A percentile compares a stretch with the other conserved stretches of the same genome.
These are phyloP conservation scores for Zasmidium citrigriseum DNA, from an alignment of 2,329 filamentous ascomycete species.

Conservation along the genomic window DNA sequence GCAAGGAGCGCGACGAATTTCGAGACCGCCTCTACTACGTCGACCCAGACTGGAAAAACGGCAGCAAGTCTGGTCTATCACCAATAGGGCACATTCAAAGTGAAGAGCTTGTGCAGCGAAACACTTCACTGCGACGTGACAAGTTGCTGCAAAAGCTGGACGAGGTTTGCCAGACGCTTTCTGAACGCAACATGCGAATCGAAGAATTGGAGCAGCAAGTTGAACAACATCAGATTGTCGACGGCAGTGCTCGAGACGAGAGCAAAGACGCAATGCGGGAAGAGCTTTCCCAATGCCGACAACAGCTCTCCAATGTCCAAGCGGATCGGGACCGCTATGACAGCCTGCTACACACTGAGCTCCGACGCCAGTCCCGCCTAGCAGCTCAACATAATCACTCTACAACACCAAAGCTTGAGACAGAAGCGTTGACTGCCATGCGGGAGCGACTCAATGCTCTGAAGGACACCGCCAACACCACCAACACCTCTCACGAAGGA, in stretches of 20 bases:
- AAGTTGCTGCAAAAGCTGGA: conserved; percentile 4
- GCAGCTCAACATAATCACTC: conserved; percentile 13
- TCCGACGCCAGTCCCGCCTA: conserved; percentile 38
- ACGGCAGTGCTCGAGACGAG: background rate
- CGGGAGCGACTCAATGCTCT: background rate
- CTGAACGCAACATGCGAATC: conserved; percentile 13
- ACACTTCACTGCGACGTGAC: conserved; percentile 6
- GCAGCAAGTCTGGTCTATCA: background rate
- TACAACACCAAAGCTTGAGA: conserved; percentile 18
- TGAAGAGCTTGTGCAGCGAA: background rate
- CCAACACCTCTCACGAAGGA: background rate
- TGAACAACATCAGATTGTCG: background rate
- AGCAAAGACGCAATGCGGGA: background rate
- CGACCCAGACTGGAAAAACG: conserved; percentile 3
- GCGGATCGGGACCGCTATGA: conserved; percentile 43
- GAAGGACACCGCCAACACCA: background rate
- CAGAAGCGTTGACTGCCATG: conserved; percentile 12
- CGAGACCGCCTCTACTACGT: conserved; percentile 7
- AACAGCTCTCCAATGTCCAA: conserved; percentile 18
- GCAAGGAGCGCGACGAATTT: conserved; percentile 16
- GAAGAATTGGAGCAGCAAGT: conserved; percentile 2
- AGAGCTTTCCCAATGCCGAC: conserved; percentile 3
- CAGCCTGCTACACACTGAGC: conserved; percentile 42
- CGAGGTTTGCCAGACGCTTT: conserved; percentile 9
- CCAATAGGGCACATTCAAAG: background rate